Base-by-base conservation (phyloP, 768 basidiomycete species). In the Chalciporus sphaerocephalus region DNA sequence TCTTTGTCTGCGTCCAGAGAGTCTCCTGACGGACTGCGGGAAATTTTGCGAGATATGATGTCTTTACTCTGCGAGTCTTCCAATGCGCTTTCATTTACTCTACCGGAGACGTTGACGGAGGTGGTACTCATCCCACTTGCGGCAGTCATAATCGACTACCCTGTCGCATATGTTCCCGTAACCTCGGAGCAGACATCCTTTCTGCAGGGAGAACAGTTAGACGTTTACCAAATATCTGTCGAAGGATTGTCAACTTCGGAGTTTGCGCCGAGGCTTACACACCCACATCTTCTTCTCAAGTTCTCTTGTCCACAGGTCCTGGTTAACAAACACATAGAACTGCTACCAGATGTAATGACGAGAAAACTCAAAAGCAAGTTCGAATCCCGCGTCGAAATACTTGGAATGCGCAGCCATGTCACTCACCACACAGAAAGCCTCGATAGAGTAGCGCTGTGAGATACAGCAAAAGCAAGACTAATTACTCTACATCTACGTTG, bases 401-500 rank as follows among this genome's bases (percentile, higher is more conserved):
- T 65, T 17, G 59, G 57, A 35, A 38, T 49, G 6, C 57, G 44
- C 18, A 43, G 58, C 11, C 22, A 42, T 20, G 25, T 77, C 20
- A 35, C 56, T 2, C 69, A 75, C 42, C 58, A 44, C 16, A 59
- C 59, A 6, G 66, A 73, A 53, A 71, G 63, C 3, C 44, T 69
- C 37, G 75, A 78, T 45, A 70, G 76, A 44, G 71, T 80, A 17
- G 76, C 73, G 17, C 55, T 80, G 21, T 80, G 58, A 69, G 39
- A 33, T 39, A 46, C 37, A 48, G 34, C 25, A 32, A 43, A 25
- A 23, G 27, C 27, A 4, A 33, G 40, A 34, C 10, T n/a, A 4
- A 20, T 55, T 75, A 87, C 47, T 87, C 83, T 50, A 89, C 76
- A 59, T 81, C 81, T 32, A 91, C 71, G 53, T 87, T 92, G 60